Base-by-base conservation (phyloP, 208 protist species). In the Lotmaria passim region DNA sequence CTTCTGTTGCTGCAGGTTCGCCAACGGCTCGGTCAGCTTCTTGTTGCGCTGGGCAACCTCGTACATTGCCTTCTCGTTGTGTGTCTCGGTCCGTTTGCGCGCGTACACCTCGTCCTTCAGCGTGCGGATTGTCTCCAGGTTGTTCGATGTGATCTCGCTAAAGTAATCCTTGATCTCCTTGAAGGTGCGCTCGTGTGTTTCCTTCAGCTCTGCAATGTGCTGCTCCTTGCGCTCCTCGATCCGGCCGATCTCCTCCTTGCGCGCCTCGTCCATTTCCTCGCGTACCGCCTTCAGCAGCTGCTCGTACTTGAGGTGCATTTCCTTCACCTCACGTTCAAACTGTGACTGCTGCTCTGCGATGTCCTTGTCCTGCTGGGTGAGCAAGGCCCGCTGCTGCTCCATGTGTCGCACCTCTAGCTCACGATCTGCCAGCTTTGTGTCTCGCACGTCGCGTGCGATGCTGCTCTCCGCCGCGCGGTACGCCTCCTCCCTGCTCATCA, bases 91-190 rank as follows among this genome's bases (percentile, higher is more conserved):
- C 41, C 97, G 90, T 74, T 98, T 98, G 74, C 98, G 89, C 17
- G 96, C 89, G 74, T 97, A 97, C 44, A 98, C 91, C 73, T 98
- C 90, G 62, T 98, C 97, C 83, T 99, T 99, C 24, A 99, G 85
- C 15, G 93, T 98, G 19, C 98, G 96, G 72, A 99, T 99, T 24
- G 98, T 97, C 59, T 98, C 97, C n/a, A 99, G 66, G 84, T 99
- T 99, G 87, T 98, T 99, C 24, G 95, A 97, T 11, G 98, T 99
- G 64, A 99, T 99, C 71, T 99, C 97, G 69, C 96, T 98, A 82
- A 99, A 99, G 84, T 99, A 99, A 55, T 97, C 93, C 69, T 98
- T 99, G 75, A 99, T 99, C 69, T 99, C 96, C 53, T 87, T 90
- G 83, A 99, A 99, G 3, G 97, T 96, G 39, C 89, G 87, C 72